Percentiles rank a stretch among this genome's conserved stretches.
Evolutionary conservation across 306 rosid genomes (phyloP).

Genomic region (Argentina anserina): DNA sequence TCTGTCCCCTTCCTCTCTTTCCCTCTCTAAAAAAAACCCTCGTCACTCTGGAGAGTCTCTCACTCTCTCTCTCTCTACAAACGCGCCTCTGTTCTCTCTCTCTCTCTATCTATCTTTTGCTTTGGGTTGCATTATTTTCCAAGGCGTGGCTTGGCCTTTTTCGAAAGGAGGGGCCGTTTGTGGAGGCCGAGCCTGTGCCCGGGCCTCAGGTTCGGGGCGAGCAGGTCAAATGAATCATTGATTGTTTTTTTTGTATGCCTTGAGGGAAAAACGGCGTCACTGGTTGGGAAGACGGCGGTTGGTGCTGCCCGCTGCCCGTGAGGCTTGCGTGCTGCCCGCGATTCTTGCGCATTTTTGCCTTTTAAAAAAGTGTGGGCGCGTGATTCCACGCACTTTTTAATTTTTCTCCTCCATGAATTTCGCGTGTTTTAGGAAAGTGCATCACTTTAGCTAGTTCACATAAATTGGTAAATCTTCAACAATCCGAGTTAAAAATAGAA

Average conservation of each 20-base stretch:
- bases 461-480: neutral
- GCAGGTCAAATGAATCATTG: constrained; percentile 7
- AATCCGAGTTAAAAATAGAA: too few relatives aligned
- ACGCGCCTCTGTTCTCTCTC: constrained; percentile 22
- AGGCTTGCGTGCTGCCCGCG: constrained; percentile 49
- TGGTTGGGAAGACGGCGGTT: constrained; percentile 27
- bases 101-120: constrained; percentile 34
- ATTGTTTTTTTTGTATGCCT: neutral
- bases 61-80: constrained; percentile 42
- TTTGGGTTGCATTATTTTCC: constrained; percentile 64
- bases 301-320: constrained; percentile 66
- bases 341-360: constrained; percentile 13
- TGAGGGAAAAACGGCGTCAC: constrained; percentile 24
- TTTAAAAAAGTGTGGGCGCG: constrained; percentile 15
- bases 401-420: neutral
- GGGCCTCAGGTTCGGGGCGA: constrained; percentile 36
- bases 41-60: neutral
- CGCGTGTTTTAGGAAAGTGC: neutral
- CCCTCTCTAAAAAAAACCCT: constrained; percentile 17
- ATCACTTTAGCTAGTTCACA: neutral
- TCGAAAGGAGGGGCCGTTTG: constrained; percentile 32
- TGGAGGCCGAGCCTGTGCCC: constrained; percentile 37
- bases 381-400: neutral
- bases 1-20: constrained; percentile 14
- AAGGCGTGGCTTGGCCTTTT: constrained; percentile 42